Conservation (phyloP, 805 yeast genomes). For the Crinitomyces ghanaensis region DNA sequence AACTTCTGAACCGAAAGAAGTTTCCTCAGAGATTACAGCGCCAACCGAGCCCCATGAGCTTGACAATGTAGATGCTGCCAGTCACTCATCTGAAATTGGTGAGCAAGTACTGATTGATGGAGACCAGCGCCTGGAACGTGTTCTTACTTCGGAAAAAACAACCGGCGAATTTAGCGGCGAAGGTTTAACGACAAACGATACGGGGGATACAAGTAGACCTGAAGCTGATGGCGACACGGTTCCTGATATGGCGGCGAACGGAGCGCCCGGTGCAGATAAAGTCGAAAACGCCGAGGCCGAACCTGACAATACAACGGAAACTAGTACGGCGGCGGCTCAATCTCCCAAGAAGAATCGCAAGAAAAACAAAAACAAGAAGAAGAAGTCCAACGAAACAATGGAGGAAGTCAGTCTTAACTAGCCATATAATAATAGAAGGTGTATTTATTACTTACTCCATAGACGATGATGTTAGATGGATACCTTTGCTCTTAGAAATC, state of each 20-base stretch:
- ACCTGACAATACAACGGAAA: background rate
- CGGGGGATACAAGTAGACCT: constrained; percentile 15
- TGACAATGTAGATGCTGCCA: constrained; percentile 1
- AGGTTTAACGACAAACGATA: background rate
- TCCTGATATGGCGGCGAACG: constrained; percentile 5
- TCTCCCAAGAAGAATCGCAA: constrained; percentile 5
- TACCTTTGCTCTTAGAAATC: constrained; percentile 8
- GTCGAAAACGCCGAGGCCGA: background rate
- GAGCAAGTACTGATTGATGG: constrained; percentile 9
- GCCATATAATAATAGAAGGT: too few relatives aligned
- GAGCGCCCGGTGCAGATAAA: constrained; percentile 1
- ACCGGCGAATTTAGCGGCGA: background rate
- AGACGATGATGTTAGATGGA: constrained; percentile 5
- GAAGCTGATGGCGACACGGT: constrained; percentile 12
- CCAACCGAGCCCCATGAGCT: constrained; percentile 1
- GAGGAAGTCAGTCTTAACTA: too few relatives aligned
- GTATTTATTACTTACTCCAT: background rate
- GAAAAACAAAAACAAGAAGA: constrained; percentile 16
- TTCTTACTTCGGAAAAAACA: too few relatives aligned
- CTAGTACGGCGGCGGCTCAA: constrained; percentile 1
- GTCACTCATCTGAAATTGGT: constrained; percentile 7
- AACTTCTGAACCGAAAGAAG: constrained; percentile 8
- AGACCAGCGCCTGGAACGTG: too few relatives aligned
- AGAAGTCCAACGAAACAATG: constrained; percentile 4
- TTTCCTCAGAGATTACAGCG: constrained; percentile 1